Evolutionary conservation across 2,329 filamentous ascomycete species (phyloP).

Genomic region (Elsinoe perseae): DNA sequence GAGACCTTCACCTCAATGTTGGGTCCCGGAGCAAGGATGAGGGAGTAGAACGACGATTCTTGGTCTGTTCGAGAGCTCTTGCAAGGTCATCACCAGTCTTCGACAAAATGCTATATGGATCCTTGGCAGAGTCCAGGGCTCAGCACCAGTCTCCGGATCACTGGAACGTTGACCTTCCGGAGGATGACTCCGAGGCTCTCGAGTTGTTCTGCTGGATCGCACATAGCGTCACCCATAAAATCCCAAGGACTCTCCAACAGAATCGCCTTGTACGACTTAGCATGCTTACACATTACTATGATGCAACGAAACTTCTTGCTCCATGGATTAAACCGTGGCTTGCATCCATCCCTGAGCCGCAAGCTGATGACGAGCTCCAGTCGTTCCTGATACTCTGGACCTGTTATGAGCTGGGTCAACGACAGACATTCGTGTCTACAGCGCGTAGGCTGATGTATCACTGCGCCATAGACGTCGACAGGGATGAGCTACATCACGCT

Average conservation of each 20-base stretch:
- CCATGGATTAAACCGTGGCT: constrained; percentile 18
- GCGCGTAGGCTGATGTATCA: too few relatives aligned
- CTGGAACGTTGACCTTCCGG: background rate
- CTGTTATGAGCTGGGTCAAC: constrained; percentile 14
- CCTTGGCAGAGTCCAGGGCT: background rate
- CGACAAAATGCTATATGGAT: background rate
- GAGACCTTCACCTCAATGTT: too few relatives aligned
- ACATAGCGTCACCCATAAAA: background rate
- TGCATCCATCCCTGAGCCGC: background rate
- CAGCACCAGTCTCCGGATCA: background rate
- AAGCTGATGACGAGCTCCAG: constrained; percentile 7
- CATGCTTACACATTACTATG: constrained; percentile 20
- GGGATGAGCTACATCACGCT: too few relatives aligned
- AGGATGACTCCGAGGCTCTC: background rate
- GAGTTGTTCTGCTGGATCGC: background rate
- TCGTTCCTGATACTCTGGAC: constrained; percentile 18
- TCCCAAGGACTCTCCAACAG: constrained; percentile 24
- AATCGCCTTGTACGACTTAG: constrained; percentile 35
- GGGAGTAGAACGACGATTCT: too few relatives aligned
- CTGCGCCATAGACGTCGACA: too few relatives aligned
- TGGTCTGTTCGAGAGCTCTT: background rate
- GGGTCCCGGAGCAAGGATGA: too few relatives aligned
- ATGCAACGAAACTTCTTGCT: constrained; percentile 16
- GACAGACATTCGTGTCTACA: background rate
- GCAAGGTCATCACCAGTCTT: background rate